Evolutionary conservation across 805 yeast genomes (phyloP).

Genomic region (Hanseniaspora jakobsenii): DNA sequence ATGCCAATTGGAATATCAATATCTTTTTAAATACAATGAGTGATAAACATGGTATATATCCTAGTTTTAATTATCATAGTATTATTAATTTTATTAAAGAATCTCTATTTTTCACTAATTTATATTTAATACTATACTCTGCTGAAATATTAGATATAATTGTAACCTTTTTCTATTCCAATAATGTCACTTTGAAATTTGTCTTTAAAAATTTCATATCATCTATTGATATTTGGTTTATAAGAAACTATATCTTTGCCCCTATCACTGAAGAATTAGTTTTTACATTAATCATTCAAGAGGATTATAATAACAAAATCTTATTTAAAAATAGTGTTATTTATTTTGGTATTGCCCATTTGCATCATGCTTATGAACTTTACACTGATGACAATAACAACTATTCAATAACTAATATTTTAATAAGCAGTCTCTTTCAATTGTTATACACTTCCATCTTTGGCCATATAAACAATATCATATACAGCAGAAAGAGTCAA

Average conservation of each 20-base stretch:
- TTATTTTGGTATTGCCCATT: conserved; percentile 28
- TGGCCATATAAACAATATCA: conserved; percentile 26
- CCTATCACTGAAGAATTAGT: conserved; percentile 28
- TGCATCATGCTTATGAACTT: conserved; percentile 27
- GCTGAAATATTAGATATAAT: conserved; percentile 9
- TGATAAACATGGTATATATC: conserved; percentile 4
- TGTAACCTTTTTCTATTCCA: too few species aligned
- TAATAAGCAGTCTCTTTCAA: conserved; percentile 22
- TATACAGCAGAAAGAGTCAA: conserved; percentile 24
- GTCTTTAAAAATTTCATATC: background rate
- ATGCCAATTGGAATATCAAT: background rate
- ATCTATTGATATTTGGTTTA: conserved; percentile 23
- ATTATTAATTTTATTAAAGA: background rate
- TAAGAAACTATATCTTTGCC: conserved; percentile 27
- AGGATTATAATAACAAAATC: conserved; percentile 11
- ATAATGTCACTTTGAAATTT: too few species aligned
- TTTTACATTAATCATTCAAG: conserved; percentile 26
- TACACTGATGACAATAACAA: conserved; percentile 18
- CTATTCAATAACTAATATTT: conserved; percentile 17
- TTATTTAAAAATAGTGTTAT: conserved; percentile 22
- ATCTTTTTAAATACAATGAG: background rate
- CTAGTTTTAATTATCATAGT: background rate
- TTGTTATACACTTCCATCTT: conserved; percentile 26
- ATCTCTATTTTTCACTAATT: background rate
- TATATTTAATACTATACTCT: conserved; percentile 9